Percentiles rank a stretch among this genome's conserved stretches.
phyloP scores from a whole-genome alignment of 1,284 basidiomycete species.

The Cryptococcus wingfieldii region DNA sequence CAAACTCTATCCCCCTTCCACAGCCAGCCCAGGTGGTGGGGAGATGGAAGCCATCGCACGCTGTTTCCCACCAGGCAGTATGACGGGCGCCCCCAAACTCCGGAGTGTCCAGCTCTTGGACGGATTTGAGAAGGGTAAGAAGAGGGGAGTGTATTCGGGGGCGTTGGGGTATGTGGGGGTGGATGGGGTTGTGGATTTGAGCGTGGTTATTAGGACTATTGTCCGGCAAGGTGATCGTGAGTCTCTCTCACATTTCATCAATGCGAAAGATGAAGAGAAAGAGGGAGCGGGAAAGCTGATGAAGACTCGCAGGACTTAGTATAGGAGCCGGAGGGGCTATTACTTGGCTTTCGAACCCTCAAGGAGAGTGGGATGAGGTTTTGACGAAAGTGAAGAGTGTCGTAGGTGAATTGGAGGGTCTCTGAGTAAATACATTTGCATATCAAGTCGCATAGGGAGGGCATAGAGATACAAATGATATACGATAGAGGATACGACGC shows the following conservation, averaged over 20 bases:
- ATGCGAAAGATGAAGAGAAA: neutral
- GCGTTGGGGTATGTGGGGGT: constrained; percentile 90
- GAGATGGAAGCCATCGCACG: constrained; percentile 68
- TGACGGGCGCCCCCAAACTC: constrained; percentile 97
- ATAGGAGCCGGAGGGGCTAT: constrained; percentile 94
- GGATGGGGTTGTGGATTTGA: constrained; percentile 84
- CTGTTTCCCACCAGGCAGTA: constrained; percentile 84
- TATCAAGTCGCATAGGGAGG: too few relatives aligned
- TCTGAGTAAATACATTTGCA: neutral
- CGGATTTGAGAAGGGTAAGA: constrained; percentile 63
- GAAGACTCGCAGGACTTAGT: constrained; percentile 32
- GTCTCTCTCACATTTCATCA: constrained; percentile 2
- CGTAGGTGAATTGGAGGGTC: constrained; percentile 27
- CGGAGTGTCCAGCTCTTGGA: constrained; percentile 88
- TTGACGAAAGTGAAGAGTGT: constrained; percentile 64
- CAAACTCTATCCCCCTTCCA: constrained; percentile 25
- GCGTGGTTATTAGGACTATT: constrained; percentile 92
- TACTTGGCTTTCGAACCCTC: constrained; percentile 81
- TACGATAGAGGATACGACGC: too few relatives aligned
- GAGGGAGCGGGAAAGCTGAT: constrained; percentile 2
- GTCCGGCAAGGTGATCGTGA: constrained; percentile 62
- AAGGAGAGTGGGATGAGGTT: constrained; percentile 94
- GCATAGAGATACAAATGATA: too few relatives aligned
- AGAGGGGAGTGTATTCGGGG: constrained; percentile 82
- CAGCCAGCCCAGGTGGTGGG: constrained; percentile 31